Evolutionary conservation across 192 early-diverging fungal species (phyloP).

Genomic region (Chytriomyces sp.): DNA sequence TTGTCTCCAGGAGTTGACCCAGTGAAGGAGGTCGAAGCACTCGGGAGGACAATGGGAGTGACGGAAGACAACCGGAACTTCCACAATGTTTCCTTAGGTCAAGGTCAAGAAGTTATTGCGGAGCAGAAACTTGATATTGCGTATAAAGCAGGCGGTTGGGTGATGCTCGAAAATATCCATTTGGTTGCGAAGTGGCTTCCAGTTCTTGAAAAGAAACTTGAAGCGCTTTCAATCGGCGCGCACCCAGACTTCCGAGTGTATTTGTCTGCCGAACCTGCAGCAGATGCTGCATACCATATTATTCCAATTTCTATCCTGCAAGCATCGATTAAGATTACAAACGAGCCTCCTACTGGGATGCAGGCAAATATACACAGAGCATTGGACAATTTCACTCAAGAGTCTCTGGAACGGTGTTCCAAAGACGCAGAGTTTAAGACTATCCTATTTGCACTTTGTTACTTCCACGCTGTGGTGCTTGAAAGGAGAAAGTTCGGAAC

Average conservation of each 20-base stretch:
- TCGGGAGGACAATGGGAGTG: constrained; percentile 53
- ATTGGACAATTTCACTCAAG: constrained; percentile 68
- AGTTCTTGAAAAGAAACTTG: constrained; percentile 66
- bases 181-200: constrained; percentile 70
- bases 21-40: constrained; percentile 68
- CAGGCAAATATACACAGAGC: constrained; percentile 69
- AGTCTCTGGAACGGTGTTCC: constrained; percentile 62
- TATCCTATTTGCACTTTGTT: constrained; percentile 63
- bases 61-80: constrained; percentile 64
- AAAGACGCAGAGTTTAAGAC: constrained; percentile 67
- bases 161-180: constrained; percentile 73
- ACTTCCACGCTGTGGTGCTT: constrained; percentile 69
- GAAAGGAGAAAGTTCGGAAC: constrained; percentile 69
- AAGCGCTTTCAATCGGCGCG: constrained; percentile 52
- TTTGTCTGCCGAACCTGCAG: constrained; percentile 66
- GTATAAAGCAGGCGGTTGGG: constrained; percentile 66
- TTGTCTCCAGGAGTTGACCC: constrained; percentile 71
- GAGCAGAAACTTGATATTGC: constrained; percentile 66
- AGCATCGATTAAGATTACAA: constrained; percentile 69
- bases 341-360: constrained; percentile 72
- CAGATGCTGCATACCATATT: constrained; percentile 61
- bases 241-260: constrained; percentile 61
- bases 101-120: constrained; percentile 70
- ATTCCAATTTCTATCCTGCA: constrained; percentile 70
- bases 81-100: constrained; percentile 70